phyloP scores from a whole-genome alignment of 2,329 filamentous ascomycete species.

The Daldinia eschscholtzii region DNA sequence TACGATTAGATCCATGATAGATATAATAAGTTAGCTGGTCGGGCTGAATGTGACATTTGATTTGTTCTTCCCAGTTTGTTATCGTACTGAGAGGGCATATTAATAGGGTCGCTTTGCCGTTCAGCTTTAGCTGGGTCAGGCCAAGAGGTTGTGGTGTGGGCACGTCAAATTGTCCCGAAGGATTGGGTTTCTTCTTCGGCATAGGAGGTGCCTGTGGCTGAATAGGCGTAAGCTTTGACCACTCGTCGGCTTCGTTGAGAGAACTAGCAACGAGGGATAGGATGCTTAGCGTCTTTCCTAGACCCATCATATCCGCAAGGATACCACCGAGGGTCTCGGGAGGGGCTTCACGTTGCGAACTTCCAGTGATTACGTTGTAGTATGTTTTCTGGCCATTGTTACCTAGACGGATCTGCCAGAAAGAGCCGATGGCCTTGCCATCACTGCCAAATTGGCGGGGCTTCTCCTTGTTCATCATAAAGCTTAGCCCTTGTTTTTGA shows the following conservation, averaged over 20 bases:
- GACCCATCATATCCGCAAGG: slow-evolving; percentile 87
- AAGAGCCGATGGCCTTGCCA: slow-evolving; percentile 72
- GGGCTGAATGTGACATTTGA: slow-evolving; percentile 80
- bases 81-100: slow-evolving; percentile 92
- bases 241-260: slow-evolving; percentile 71
- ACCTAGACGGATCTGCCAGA: slow-evolving; percentile 77
- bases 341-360: slow-evolving; percentile 70
- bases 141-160: slow-evolving; percentile 60
- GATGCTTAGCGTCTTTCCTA: slow-evolving; percentile 90
- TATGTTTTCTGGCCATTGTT: slow-evolving; percentile 70
- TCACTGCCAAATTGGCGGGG: slow-evolving; percentile 71
- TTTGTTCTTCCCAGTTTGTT: slow-evolving; percentile 94
- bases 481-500: slow-evolving; percentile 90
- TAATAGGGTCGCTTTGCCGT: slow-evolving; percentile 84
- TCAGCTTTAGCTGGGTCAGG: slow-evolving; percentile 68
- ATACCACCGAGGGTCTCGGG: slow-evolving; percentile 79
- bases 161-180: slow-evolving; percentile 54
- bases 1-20: slow-evolving; percentile 86
- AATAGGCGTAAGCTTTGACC: slow-evolving; percentile 66
- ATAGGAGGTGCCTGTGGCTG: slow-evolving; percentile 60
- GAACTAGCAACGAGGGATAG: slow-evolving; percentile 81
- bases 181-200: slow-evolving; percentile 55
- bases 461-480: slow-evolving; percentile 84
- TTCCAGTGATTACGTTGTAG: slow-evolving; percentile 87
- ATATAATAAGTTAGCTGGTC: slow-evolving; percentile 78